phyloP scores from a whole-genome alignment of 352 stramenopile genomes.

The Blastocystis sp. region DNA sequence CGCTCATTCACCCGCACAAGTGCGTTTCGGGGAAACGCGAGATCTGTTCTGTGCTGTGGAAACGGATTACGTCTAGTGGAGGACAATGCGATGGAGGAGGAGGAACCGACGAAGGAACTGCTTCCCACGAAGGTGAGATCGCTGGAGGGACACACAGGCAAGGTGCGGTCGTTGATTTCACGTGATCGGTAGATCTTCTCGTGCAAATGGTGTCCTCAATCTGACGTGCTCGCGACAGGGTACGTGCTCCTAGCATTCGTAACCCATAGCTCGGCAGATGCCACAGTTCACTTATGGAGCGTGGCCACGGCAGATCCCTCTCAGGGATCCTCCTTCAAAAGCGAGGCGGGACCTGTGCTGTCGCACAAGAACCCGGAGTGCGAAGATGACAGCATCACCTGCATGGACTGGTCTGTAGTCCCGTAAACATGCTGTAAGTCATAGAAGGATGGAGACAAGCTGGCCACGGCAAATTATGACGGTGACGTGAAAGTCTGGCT shows the following conservation, averaged over 20 bases:
- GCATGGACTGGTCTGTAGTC: constrained; percentile 30
- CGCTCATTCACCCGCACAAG: constrained; percentile 11
- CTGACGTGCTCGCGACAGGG: constrained; percentile 10
- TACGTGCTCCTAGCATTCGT: neutral
- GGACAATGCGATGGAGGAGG: constrained; percentile 8
- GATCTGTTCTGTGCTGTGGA: neutral
- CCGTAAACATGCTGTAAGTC: neutral
- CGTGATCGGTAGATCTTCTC: constrained; percentile 45
- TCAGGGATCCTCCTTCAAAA: neutral
- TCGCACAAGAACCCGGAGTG: neutral
- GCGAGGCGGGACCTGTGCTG: constrained; percentile 1
- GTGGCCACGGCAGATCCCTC: neutral
- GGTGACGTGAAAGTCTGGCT: constrained; percentile 36
- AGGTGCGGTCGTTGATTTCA: neutral
- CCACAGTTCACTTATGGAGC: constrained; percentile 41
- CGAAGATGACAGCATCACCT: constrained; percentile 28
- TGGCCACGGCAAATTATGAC: constrained; percentile 41
- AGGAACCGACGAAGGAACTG: constrained; percentile 25
- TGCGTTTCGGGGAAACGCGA: constrained; percentile 60
- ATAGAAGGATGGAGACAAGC: constrained; percentile 11
- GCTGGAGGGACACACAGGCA: constrained; percentile 43
- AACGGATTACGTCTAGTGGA: neutral
- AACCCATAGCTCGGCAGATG: constrained; percentile 42
- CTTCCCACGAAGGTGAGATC: neutral
- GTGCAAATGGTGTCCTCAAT: constrained; percentile 33